Base-by-base conservation (phyloP, 2,329 filamentous ascomycete species). In the Aspergillus glaucus region DNA sequence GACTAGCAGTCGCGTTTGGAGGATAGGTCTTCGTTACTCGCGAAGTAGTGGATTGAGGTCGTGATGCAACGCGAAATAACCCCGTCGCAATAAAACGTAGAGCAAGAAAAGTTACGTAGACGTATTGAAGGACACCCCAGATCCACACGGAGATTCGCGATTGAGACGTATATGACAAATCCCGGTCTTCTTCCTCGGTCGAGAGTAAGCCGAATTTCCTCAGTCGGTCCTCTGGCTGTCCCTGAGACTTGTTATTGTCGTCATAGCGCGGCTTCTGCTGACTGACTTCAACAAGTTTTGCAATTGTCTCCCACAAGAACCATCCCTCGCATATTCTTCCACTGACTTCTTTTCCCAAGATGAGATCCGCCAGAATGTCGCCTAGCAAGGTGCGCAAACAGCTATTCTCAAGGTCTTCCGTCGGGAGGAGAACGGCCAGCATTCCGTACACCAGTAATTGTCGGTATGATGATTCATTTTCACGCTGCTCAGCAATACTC, bases 331-430 rank as follows among this genome's bases (percentile, higher is more conserved):
- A 89, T 37, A 87, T 78, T 66, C 86, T 94, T 61, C 85, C 87
- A 60, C 84, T 83, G 59, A 96, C 77, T 50, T 86, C 79, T 58
- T 88, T 90, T 53, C 88, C 88, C 55, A 98, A 77, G 53, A 97
- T 88, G 65, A 95, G 83, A 69, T 96, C 90, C 6, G 90, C 88
- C 53, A 97, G 78, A 55, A 97, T 87, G 69, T 96, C 89, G 47
- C 84, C 83, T 53, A 96, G 86, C 53, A 98, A 76, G 32, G 88
- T 80, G 49, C 87, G 86, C 60, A 97, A 76, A 66, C 88, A 95
- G 47, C 82, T 82, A 66, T 95, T 97, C 62, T 92, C 84, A 36
- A 97, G 75, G 66, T 97, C 92, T 62, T 97, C 92, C 14, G 90
- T 93, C 8, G 93, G 93, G 17, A 98, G 78, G 14, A 98, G 79